Evolutionary conservation across 495 filamentous ascomycete genomes (phyloP).

Genomic region (Daldinia childiae): DNA sequence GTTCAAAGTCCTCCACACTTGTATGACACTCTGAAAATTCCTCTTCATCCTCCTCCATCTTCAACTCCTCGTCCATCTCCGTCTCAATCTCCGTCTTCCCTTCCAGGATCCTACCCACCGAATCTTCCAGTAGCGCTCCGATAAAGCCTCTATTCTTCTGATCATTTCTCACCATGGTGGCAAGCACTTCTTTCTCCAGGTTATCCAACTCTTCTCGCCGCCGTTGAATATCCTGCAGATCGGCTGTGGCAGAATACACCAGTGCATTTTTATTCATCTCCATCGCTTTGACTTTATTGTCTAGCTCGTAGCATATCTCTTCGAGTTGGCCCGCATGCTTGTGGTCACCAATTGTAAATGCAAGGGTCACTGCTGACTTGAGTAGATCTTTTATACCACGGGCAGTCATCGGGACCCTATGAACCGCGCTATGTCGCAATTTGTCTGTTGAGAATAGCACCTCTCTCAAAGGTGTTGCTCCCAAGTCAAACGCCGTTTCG

Average conservation of each 20-base stretch:
- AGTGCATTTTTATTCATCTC: conserved; percentile 54
- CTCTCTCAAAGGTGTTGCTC: conserved; percentile 29
- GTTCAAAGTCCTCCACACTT: neutral
- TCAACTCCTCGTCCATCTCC: conserved; percentile 5
- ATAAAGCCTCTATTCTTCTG: conserved; percentile 48
- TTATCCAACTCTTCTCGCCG: conserved; percentile 48
- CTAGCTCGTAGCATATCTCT: conserved; percentile 49
- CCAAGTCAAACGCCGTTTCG: conserved; percentile 20
- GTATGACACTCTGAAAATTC: conserved; percentile 5
- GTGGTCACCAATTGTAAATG: conserved; percentile 44
- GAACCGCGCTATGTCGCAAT: conserved; percentile 50
- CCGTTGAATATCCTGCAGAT: conserved; percentile 45
- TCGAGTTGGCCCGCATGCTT: conserved; percentile 48
- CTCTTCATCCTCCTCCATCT: conserved; percentile 6
- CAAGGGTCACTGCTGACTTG: conserved; percentile 44
- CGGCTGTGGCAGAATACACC: conserved; percentile 44
- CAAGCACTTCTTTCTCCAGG: conserved; percentile 45
- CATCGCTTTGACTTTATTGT: conserved; percentile 50
- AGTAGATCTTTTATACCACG: conserved; percentile 46
- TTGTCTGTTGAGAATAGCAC: conserved; percentile 44
- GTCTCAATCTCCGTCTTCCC: conserved; percentile 28
- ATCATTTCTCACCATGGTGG: conserved; percentile 44
- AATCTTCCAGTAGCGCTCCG: conserved; percentile 49
- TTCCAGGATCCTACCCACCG: conserved; percentile 45
- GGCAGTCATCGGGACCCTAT: conserved; percentile 47